phyloP scores from a whole-genome alignment of 495 filamentous ascomycete genomes.

The Neurospora sp. region DNA sequence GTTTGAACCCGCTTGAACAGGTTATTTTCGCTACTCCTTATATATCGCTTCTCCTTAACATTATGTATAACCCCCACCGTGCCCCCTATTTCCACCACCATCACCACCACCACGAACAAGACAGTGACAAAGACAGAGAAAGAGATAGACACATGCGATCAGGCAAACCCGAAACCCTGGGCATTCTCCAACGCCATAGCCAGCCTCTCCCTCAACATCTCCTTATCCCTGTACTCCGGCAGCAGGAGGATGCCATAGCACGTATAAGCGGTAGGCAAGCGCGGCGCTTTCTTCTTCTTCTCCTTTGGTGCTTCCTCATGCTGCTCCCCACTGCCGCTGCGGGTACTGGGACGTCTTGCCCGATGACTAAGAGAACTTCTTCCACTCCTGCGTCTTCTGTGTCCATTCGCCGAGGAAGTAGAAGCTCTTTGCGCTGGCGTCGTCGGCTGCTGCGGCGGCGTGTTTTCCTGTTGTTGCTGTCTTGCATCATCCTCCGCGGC shows the following conservation, averaged over 20 bases:
- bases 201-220: conserved; percentile 64
- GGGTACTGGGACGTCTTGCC: neutral
- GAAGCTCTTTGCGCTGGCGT: neutral
- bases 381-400: neutral
- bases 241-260: conserved; percentile 82
- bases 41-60: neutral
- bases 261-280: conserved; percentile 73
- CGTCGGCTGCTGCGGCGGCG: neutral
- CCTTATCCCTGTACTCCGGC: conserved; percentile 65
- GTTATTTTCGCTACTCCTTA: neutral
- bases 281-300: conserved; percentile 23
- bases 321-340: neutral
- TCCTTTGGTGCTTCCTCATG: neutral
- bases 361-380: neutral
- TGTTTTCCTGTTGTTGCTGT: neutral
- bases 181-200: conserved; percentile 76
- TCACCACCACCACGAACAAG: neutral
- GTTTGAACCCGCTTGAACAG: neutral
- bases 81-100: neutral
- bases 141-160: neutral
- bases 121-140: neutral
- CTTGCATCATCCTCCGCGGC: neutral
- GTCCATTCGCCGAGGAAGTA: neutral
- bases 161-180: conserved; percentile 79
- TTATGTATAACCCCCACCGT: neutral